phyloP scores from a whole-genome alignment of 257 asterid species.

The Solanum virginianum region DNA sequence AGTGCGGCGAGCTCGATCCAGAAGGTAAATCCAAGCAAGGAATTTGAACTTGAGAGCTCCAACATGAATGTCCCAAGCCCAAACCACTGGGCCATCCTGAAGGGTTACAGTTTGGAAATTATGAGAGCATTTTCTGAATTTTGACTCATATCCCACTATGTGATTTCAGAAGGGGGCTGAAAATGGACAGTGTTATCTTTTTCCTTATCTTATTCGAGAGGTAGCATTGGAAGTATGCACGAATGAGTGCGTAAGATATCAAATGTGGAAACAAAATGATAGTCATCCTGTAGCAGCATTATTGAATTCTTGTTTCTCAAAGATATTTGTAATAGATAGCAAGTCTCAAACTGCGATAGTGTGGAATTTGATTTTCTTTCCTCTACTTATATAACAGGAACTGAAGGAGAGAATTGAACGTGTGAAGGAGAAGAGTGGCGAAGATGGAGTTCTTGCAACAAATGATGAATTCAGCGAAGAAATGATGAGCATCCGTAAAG shows the following conservation, averaged over 20 bases:
- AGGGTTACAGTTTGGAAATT: neutral
- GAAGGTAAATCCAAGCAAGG: too few relatives aligned
- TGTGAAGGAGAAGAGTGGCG: constrained; percentile 33
- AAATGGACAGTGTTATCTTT: neutral
- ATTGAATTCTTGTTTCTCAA: neutral
- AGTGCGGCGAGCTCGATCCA: too few relatives aligned
- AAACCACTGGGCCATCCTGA: too few relatives aligned
- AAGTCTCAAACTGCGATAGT: neutral
- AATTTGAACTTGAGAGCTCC: too few relatives aligned
- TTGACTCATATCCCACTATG: neutral
- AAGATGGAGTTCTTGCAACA: constrained; percentile 17
- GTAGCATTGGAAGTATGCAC: neutral
- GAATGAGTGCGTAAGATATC: neutral
- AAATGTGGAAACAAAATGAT: neutral
- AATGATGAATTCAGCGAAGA: constrained; percentile 56
- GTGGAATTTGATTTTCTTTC: neutral
- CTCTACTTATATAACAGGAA: constrained; percentile 25
- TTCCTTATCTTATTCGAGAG: neutral
- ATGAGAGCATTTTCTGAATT: neutral
- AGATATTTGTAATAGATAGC: neutral
- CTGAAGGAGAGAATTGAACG: constrained; percentile 60
- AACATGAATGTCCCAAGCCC: too few relatives aligned
- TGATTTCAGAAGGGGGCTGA: neutral
- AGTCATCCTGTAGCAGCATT: neutral
- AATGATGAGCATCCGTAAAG: constrained; percentile 57